These are phyloP conservation scores for Blumeria graminis DNA, from an alignment of 2,329 filamentous ascomycete genomes.

Conservation along the genomic window DNA sequence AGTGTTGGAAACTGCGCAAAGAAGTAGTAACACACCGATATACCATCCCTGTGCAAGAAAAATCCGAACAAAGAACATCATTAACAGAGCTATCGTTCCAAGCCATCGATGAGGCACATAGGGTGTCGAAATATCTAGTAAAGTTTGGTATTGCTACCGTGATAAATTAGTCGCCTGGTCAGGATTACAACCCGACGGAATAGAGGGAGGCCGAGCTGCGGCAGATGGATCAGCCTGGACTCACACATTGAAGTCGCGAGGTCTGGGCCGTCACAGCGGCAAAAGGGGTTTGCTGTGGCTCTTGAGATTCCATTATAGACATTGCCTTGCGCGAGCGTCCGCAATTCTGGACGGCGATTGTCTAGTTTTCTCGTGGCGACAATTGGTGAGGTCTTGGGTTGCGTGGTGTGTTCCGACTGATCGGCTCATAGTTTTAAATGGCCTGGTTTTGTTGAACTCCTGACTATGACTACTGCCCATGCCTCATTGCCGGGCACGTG, in stretches of 20 bases:
- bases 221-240: slow-evolving; percentile 13
- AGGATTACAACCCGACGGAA: slow-evolving; percentile 1
- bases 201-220: slow-evolving; percentile 4
- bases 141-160: slow-evolving; percentile 67
- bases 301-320: slow-evolving; percentile 51
- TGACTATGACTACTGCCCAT: no score
- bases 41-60: slow-evolving; percentile 94
- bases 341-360: not conserved
- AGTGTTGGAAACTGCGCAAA: not conserved
- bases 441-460: no score
- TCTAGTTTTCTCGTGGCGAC: not conserved
- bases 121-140: slow-evolving; percentile 82
- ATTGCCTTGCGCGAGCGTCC: not conserved
- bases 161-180: not conserved
- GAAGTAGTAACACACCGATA: slow-evolving; percentile 39
- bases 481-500: no score
- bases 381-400: no score
- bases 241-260: slow-evolving; percentile 45
- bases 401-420: no score
- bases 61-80: slow-evolving; percentile 74
- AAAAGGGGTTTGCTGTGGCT: slow-evolving; percentile 80
- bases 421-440: no score
- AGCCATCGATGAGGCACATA: slow-evolving; percentile 78
- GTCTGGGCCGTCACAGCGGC: slow-evolving; percentile 74
- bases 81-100: slow-evolving; percentile 49